Evolutionary conservation across 306 rosid genomes (phyloP).

Genomic region (Aeschynomene evenia): DNA sequence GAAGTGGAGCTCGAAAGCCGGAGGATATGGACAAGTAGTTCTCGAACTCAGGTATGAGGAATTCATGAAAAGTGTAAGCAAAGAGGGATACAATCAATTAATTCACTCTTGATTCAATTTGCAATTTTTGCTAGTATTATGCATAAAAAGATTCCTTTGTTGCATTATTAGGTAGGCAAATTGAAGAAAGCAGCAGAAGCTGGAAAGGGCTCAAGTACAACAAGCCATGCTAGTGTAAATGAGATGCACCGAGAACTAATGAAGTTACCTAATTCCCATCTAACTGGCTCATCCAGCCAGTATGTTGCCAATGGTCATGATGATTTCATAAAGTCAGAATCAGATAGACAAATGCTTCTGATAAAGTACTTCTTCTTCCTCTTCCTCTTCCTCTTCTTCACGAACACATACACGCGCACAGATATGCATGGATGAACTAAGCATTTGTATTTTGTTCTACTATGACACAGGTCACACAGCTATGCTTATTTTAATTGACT

Average conservation of each 20-base stretch:
- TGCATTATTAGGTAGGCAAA: conserved; percentile 56
- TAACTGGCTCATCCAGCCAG: conserved; percentile 49
- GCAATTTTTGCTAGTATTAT: not conserved
- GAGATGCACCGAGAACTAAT: conserved; percentile 81
- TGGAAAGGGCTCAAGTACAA: conserved; percentile 50
- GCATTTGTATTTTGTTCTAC: not conserved
- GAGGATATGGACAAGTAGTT: conserved; percentile 84
- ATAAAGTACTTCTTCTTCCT: conserved; percentile 63
- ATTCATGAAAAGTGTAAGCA: no score
- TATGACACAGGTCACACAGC: no score
- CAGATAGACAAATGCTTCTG: conserved; percentile 91
- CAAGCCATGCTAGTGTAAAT: conserved; percentile 45
- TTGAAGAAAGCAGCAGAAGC: conserved; percentile 61
- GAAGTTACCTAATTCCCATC: conserved; percentile 76
- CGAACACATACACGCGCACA: no score
- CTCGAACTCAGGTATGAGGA: conserved; percentile 89
- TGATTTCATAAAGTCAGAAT: conserved; percentile 86
- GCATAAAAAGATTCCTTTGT: conserved; percentile 5
- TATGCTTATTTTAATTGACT: no score
- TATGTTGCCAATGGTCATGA: conserved; percentile 57
- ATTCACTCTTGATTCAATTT: not conserved
- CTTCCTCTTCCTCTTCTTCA: not conserved
- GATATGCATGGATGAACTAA: no score
- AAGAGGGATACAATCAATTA: conserved; percentile 1
- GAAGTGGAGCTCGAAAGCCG: conserved; percentile 84